Evolutionary conservation across 495 filamentous ascomycete genomes (phyloP), one percentile per base, ranked within the genome.

Genomic region (Cercophora sp.): DNA sequence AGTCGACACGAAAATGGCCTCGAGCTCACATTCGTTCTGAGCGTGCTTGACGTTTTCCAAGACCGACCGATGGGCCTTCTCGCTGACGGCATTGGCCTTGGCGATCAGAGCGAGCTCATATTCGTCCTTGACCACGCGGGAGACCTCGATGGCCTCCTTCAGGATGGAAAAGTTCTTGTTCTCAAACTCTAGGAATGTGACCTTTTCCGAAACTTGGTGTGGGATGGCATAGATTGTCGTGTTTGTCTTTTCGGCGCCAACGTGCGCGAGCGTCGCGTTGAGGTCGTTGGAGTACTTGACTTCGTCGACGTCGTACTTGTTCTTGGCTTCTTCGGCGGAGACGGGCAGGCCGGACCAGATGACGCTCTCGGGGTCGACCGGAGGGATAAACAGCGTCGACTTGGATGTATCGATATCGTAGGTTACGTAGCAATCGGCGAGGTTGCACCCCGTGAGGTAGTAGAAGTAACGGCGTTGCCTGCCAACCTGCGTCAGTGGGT

Each of bases 291-390:
- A 85, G 50, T 79, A 79, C 20, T 77, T 76, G 54, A 89, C 88
- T 6, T 76, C 74, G 59, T 96, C 93, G 60, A 98, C 81, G 60
- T 98, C 91, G 71, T 87, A 96, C 22, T 78, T 79, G 23, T 81
- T 64, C 35, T 80, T 64, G 16, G 91, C 91, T 63, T 96, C 85
- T n/a, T 85, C 73, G 26, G 72, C 63, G 5, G 83, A 85, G 51
- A 95, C 65, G 0, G 94, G 94, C 18, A 97, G 80, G 23, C 94
- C 94, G 20, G 85, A 86, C 94, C 94, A 99, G 59, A 97, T 89
- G n/a, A 97, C 93, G 34, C 82, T 83, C 24, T 94, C 88, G 36
- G 90, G 83, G 49, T 94, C 82, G 62, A 95, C 80, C 2, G 89
- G 86, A 4, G 94, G 92, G 55, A 99, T 93, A 74, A 89, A 99